phyloP scores from a whole-genome alignment of 2,329 filamentous ascomycete species.

The Zelopaecilomyces penicillatus region DNA sequence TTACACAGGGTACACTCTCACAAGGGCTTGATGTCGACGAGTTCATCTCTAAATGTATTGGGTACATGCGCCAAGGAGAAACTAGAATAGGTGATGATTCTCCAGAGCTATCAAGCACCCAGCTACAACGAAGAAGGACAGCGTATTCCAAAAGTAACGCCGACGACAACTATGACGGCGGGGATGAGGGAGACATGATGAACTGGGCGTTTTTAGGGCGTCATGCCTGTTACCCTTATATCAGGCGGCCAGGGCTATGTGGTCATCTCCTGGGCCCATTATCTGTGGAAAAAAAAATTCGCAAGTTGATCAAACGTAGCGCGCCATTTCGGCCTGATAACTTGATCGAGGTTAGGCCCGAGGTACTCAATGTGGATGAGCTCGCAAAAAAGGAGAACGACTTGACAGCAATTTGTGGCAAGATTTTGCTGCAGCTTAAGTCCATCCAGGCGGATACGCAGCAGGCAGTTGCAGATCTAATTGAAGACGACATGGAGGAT shows the following conservation, averaged over 20 bases:
- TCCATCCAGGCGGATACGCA: constrained; percentile 39
- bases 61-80: constrained; percentile 68
- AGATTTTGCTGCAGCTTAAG: constrained; percentile 58
- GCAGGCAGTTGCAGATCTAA: constrained; percentile 32
- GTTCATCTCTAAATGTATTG: constrained; percentile 82
- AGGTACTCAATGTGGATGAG: constrained; percentile 67
- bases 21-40: constrained; percentile 83
- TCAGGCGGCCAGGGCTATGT: constrained; percentile 65
- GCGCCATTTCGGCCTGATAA: constrained; percentile 62
- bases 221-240: constrained; percentile 64
- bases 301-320: constrained; percentile 61
- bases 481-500: constrained; percentile 39
- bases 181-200: constrained; percentile 66
- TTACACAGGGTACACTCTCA: constrained; percentile 63
- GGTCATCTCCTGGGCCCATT: constrained; percentile 84
- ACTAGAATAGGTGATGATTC: constrained; percentile 44
- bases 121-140: constrained; percentile 34
- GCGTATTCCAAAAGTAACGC: constrained; percentile 33
- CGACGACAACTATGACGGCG: constrained; percentile 48
- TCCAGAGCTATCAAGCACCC: constrained; percentile 41
- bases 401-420: constrained; percentile 67
- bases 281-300: constrained; percentile 76
- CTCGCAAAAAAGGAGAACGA: constrained; percentile 72
- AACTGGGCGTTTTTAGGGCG: constrained; percentile 82
- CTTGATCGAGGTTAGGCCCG: constrained; percentile 63